Evolutionary conservation across 140 eudicot genomes (phyloP), one percentile per base, ranked within the genome.

Genomic region (Stevia rebaudiana): DNA sequence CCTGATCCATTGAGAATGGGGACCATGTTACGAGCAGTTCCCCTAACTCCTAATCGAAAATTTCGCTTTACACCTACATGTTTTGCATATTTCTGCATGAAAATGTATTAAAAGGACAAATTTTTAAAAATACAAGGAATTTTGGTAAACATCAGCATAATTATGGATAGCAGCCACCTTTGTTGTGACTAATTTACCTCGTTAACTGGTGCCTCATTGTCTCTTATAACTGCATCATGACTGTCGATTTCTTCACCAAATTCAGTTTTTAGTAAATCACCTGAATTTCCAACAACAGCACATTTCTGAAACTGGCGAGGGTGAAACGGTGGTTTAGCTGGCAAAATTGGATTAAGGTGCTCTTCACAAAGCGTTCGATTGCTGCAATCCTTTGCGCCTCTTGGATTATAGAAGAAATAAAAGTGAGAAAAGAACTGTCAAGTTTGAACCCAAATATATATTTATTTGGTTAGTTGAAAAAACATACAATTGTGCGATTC

Each of bases 271-370:
- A 92, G 65, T 63, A 92, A 89, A 76, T 92, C 98, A 59, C 98
- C 98, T 0, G 98, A 92, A 68, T 88, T 88, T 41, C 98, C 98
- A 72, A 92, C 98, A 83, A 92, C 95, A 31, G 98, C 98, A 80
- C 98, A 92, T 63, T 75, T 88, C 57, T 61, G 52, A 71, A 92
- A 92, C 80, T 92, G 96, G 65, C 90, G 89, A 69, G 96, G 98
- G 65, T 80, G 98, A 71, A 92, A 92, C 31, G 98, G 96, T 21
- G 98, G 98, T 65, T 78, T 76, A 40, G 90, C 89, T 68, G 98
- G 98, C 77, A 92, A 77, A 68, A 92, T 48, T 41, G 86, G 72
- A 81, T 80, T 85, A 55, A 92, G 98, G 74, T 80, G 87, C 66
- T 92, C 96, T 67, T 92, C 98, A 76, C 98, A 88, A 49, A 92